Evolutionary conservation across 495 filamentous ascomycete genomes (phyloP), one percentile per base, ranked within the genome.

Genomic region (Penicillium soppii): DNA sequence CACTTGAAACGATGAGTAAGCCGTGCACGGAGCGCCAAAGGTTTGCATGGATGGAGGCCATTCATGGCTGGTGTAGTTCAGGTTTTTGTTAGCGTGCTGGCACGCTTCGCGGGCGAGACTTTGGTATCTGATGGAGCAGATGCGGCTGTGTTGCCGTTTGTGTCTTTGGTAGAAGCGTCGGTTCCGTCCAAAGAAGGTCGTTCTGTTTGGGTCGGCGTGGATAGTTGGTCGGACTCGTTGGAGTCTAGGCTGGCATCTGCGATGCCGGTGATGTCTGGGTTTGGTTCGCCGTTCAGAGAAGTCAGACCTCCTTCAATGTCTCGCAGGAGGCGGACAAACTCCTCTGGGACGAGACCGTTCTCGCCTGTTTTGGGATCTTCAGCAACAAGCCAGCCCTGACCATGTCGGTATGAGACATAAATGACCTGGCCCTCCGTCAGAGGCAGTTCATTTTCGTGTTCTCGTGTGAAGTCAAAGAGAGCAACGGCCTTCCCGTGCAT

Each of bases 401-500:
- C 92, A 66, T 97, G 91, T 25, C 94, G 79, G 64, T 96, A 98
- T 8, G 89, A 92, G 33, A 98, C 92, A 80, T 91, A 91, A 37
- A 98, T 95, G 46, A 97, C 87, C 62, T 98, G 94, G 26, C 95
- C 95, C 68, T 98, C 94, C 0, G 87, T 84, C 16, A 98, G 74
- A 13, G 90, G 91, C 12, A 98, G 80, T 70, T 98, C 94, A 57
- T 96, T 98, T 62, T 96, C 91, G 62, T 97, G 96, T 66, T 97
- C 94, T 21, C 91, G 82, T 44, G 84, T 83, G 66, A 98, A 98
- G 66, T 96, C 90, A 62, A 95, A 98, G 10, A 98, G 77, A 5
- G 94, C 95, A 19, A 98, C 90, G 29, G 92, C 92, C 62, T 95
- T 95, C 35, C 92, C 92, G 63, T 96, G 90, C 89, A 96, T 95